These are phyloP conservation scores for Stephania yunnanensis DNA, from an alignment of 164 flowering plant species.

Conservation along the genomic window DNA sequence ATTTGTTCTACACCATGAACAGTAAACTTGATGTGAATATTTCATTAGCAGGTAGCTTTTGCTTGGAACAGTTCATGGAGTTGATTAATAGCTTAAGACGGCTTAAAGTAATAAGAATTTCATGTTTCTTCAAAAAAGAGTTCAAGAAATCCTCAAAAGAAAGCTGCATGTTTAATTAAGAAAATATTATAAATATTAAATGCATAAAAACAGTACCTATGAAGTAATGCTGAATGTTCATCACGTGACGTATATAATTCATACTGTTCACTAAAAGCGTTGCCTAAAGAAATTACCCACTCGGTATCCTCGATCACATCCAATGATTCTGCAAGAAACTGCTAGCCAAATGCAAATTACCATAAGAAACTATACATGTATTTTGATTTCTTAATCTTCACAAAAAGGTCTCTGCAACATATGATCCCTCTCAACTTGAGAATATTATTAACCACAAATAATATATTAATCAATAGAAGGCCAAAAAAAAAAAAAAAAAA, in stretches of 20 bases:
- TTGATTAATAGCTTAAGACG: not conserved
- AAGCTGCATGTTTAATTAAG: not conserved
- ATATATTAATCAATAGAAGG: too few relatives aligned
- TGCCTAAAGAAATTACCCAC: conserved; percentile 76
- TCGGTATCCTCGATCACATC: conserved; percentile 78
- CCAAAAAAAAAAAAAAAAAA: too few relatives aligned
- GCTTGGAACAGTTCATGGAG: not conserved
- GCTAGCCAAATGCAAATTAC: conserved; percentile 17
- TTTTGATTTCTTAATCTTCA: not conserved
- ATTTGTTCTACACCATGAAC: not conserved
- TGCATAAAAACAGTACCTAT: conserved; percentile 40
- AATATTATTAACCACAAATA: too few relatives aligned
- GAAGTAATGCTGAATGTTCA: conserved; percentile 87
- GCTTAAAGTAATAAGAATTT: not conserved
- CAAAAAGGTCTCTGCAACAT: not conserved
- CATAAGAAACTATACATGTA: not conserved
- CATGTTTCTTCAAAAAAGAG: not conserved
- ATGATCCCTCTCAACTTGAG: not conserved
- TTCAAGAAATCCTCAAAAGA: not conserved
- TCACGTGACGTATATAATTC: conserved; percentile 74
- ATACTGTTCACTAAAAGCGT: conserved; percentile 74
- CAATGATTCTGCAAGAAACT: conserved; percentile 95
- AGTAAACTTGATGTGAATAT: not conserved
- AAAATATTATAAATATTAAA: not conserved
- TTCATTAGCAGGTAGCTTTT: not conserved